Evolutionary conservation across 345 rosid species (phyloP), one percentile per base, ranked within the genome.

Genomic region (Linum trigynum): DNA sequence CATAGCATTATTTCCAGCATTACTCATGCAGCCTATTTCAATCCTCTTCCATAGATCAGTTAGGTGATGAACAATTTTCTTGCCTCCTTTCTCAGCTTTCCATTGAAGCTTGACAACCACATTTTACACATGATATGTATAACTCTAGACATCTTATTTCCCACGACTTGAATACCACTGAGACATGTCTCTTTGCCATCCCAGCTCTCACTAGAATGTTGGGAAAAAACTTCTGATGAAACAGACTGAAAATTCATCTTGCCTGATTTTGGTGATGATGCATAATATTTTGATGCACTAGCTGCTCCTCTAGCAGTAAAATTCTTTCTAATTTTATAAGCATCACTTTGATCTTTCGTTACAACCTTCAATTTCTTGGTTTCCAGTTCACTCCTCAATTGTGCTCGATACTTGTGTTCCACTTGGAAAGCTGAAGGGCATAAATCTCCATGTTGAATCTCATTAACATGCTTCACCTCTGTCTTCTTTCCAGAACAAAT

Each of bases 31-130:
- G 69, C 85, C 82, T 61, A 85, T 85, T 78, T 83, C 95, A 64
- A 83, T 85, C 81, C 83, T 84, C 78, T 80, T 95, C 99, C 99
- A 95, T 67, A 95, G 70, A 76, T 82, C 84, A 5, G 95, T 84
- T 70, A 95, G 79, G 76, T 89, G 84, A 53, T 97, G 99, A 62
- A 91, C 89, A 74, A 95, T 89, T 63, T 89, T 90, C 72, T 83
- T 90, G 61, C 99, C 99, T 81, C 91, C 98, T 77, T 91, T 95
- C 59, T 80, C 91, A 32, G 91, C 80, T 77, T 90, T 87, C 75
- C 90, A 83, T 70, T 87, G 96, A 61, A 95, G 87, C 87, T 95
- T 95, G 88, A 84, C 79, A 35, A 87, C 69, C 57, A 87, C 99
- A 73, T 78, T 89, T 80, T 91, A 91, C 79, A 91, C 89, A 98